phyloP scores from a whole-genome alignment of 2,329 filamentous ascomycete species.

The Paramyrothecium roridum region DNA sequence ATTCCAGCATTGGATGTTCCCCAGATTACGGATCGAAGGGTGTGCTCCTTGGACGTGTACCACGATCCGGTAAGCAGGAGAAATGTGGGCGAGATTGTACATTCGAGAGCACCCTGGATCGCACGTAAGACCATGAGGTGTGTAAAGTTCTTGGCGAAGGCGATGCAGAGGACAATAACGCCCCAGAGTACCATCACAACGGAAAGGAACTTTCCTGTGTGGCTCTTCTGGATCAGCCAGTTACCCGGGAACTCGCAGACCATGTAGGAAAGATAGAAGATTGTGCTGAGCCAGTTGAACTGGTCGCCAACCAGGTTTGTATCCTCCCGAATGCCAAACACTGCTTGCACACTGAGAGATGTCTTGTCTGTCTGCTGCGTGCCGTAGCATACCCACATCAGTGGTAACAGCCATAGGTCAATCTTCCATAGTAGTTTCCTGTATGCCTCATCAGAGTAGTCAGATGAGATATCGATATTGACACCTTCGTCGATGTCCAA shows the following conservation, averaged over 20 bases:
- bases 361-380: constrained; percentile 26
- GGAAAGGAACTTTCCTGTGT: constrained; percentile 28
- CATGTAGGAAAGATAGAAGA: constrained; percentile 25
- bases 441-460: constrained; percentile 19
- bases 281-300: constrained; percentile 24
- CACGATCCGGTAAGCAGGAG: constrained; percentile 27
- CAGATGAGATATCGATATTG: neutral
- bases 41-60: constrained; percentile 27
- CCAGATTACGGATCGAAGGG: constrained; percentile 25
- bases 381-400: constrained; percentile 26
- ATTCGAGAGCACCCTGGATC: constrained; percentile 24
- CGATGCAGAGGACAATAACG: constrained; percentile 22
- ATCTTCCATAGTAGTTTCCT: constrained; percentile 24
- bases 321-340: constrained; percentile 24
- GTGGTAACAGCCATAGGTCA: constrained; percentile 22
- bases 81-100: constrained; percentile 24
- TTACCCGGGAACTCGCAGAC: constrained; percentile 23
- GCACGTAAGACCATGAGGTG: constrained; percentile 23
- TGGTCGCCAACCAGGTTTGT: constrained; percentile 22
- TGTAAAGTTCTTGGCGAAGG: constrained; percentile 23
- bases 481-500: neutral
- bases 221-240: constrained; percentile 28
- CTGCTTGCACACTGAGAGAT: constrained; percentile 22
- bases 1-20: constrained; percentile 27
- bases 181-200: constrained; percentile 29